phyloP scores from a whole-genome alignment of 768 basidiomycete species.

The Lentinus tigrinus region DNA sequence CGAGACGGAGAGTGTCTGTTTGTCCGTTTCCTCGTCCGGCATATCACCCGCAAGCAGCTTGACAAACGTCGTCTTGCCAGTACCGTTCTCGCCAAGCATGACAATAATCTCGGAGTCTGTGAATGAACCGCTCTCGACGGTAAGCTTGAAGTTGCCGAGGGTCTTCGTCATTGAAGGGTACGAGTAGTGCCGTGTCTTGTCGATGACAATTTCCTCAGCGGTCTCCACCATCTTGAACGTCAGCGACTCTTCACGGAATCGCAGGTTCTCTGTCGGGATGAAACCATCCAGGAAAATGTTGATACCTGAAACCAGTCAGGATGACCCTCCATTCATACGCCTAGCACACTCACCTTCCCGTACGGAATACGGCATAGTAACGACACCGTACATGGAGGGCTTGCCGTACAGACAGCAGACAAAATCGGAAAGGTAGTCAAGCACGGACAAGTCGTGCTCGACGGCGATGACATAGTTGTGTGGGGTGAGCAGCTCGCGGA shows the following conservation, averaged over 20 bases:
- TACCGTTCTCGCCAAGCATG: conserved; percentile 99
- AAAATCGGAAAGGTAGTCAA: conserved; percentile 98
- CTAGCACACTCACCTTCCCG: conserved; percentile 71
- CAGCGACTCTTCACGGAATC: conserved; percentile 94
- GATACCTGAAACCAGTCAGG: conserved; percentile 59
- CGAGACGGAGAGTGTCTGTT: conserved; percentile 82
- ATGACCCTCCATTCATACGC: not conserved
- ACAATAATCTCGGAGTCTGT: conserved; percentile 99
- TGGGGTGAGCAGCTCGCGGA: conserved; percentile 79
- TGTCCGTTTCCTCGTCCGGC: conserved; percentile 83
- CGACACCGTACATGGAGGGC: conserved; percentile 96
- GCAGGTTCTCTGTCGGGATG: conserved; percentile 97
- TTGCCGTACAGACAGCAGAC: conserved; percentile 98
- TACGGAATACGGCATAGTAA: conserved; percentile 98
- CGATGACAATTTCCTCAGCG: conserved; percentile 83
- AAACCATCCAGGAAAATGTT: conserved; percentile 99
- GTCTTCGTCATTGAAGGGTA: conserved; percentile 99
- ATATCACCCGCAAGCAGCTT: conserved; percentile 91
- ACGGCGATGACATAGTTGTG: conserved; percentile 95
- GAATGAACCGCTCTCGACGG: conserved; percentile 85
- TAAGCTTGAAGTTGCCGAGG: conserved; percentile 91
- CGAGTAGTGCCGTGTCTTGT: conserved; percentile 85
- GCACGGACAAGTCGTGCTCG: conserved; percentile 97
- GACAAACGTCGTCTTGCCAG: conserved; percentile 98
- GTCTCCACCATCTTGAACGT: conserved; percentile 98